These are phyloP conservation scores for Dendrothele bispora DNA, from an alignment of 768 basidiomycete species.

Conservation along the genomic window DNA sequence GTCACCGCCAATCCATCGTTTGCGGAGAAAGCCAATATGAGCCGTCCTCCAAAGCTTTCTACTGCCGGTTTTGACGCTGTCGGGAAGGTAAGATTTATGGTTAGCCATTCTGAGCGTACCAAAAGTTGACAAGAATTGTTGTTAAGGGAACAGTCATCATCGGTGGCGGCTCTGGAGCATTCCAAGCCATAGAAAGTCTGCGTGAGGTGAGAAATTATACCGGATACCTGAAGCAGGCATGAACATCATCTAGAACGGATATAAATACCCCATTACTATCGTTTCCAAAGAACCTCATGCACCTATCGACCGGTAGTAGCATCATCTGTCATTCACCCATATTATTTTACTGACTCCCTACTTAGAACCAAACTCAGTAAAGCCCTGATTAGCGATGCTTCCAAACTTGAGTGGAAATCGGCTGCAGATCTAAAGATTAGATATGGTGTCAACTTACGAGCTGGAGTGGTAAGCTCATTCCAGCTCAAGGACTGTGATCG, in stretches of 20 bases:
- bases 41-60: conserved; percentile 58
- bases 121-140: too few relatives aligned
- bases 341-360: conserved; percentile 4
- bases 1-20: conserved; percentile 69
- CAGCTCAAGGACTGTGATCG: neutral
- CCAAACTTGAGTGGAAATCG: conserved; percentile 75
- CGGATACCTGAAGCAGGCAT: conserved; percentile 1
- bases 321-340: neutral
- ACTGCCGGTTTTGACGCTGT: conserved; percentile 44
- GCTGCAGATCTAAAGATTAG: conserved; percentile 76
- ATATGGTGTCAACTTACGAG: conserved; percentile 65
- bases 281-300: conserved; percentile 77
- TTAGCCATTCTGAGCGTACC: too few relatives aligned
- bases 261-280: conserved; percentile 72
- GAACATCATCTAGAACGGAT: conserved; percentile 87
- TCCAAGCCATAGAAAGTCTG: conserved; percentile 77
- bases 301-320: conserved; percentile 76
- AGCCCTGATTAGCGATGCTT: conserved; percentile 71
- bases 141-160: conserved; percentile 82
- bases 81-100: too few relatives aligned
- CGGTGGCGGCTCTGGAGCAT: conserved; percentile 82
- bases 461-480: conserved; percentile 46
- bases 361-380: conserved; percentile 87
- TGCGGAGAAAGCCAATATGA: conserved; percentile 66
- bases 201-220: conserved; percentile 55